Percentiles rank a stretch among this genome's conserved stretches.
These are phyloP conservation scores for Fusarium liriodendri DNA, from an alignment of 2,329 filamentous ascomycete genomes.

Conservation along the genomic window DNA sequence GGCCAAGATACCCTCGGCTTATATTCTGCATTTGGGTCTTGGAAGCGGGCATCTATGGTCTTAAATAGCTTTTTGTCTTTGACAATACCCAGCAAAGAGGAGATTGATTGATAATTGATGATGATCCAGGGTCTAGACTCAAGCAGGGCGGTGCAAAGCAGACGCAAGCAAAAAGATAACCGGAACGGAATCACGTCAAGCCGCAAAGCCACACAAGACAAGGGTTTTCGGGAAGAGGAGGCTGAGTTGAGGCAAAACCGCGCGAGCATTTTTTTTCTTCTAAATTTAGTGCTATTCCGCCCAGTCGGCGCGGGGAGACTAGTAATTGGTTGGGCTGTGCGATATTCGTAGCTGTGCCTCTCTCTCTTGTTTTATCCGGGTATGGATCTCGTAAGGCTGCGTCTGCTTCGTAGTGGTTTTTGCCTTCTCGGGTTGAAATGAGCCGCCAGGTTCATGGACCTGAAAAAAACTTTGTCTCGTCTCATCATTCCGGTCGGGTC, in stretches of 20 bases:
- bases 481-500: not conserved
- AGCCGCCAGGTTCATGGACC: not conserved
- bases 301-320: constrained; percentile 18
- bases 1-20: not conserved
- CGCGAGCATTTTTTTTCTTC: constrained; percentile 14
- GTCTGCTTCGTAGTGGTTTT: not conserved
- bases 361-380: not conserved
- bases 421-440: not conserved
- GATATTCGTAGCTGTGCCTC: not conserved
- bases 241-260: constrained; percentile 39
- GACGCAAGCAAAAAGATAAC: not conserved
- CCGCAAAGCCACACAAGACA: constrained; percentile 4
- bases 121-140: not conserved
- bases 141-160: constrained; percentile 9
- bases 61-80: not conserved
- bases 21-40: not conserved
- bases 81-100: not conserved
- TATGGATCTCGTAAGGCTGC: not conserved
- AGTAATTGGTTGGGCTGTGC: constrained; percentile 20
- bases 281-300: constrained; percentile 41
- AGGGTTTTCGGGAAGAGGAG: constrained; percentile 5
- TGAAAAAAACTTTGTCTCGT: not conserved
- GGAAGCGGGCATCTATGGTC: not conserved
- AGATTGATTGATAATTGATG: not conserved
- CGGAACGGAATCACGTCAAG: constrained; percentile 18